Percentiles rank a stretch among this genome's conserved stretches.
Evolutionary conservation across 2,329 filamentous ascomycete genomes (phyloP).

Genomic region (Apiospora pterosperma): DNA sequence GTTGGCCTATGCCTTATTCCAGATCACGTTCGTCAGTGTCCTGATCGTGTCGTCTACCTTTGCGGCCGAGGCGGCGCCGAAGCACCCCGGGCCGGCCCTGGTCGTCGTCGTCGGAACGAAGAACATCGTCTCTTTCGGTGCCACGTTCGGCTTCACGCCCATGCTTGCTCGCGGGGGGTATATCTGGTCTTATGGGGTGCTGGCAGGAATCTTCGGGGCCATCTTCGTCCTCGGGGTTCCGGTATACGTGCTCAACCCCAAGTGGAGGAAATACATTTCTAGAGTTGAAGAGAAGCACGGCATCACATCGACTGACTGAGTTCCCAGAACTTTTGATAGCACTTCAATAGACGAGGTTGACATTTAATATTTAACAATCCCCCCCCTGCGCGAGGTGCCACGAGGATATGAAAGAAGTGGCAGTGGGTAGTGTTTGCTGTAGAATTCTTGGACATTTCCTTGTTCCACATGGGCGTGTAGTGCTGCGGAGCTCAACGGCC

Average conservation of each 20-base stretch:
- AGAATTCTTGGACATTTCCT: too few relatives aligned
- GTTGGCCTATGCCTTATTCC: constrained; percentile 26
- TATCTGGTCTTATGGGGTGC: constrained; percentile 14
- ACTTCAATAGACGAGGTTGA: not conserved
- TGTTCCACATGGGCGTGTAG: not conserved
- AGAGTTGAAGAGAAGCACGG: not conserved
- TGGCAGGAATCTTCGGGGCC: constrained; percentile 13
- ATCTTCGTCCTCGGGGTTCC: constrained; percentile 20
- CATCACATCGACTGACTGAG: not conserved
- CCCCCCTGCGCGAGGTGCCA: not conserved
- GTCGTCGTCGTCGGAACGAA: constrained; percentile 30
- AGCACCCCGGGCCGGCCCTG: constrained; percentile 29
- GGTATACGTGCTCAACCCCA: constrained; percentile 17
- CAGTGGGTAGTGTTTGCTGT: too few relatives aligned
- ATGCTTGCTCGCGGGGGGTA: constrained; percentile 23
- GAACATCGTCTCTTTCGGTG: constrained; percentile 31
- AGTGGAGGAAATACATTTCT: constrained; percentile 1
- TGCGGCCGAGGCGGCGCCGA: constrained; percentile 29
- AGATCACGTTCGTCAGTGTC: constrained; percentile 24
- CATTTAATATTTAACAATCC: not conserved
- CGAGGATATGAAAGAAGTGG: not conserved
- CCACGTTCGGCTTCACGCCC: constrained; percentile 26
- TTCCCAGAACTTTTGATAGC: too few relatives aligned
- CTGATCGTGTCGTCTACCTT: constrained; percentile 28
- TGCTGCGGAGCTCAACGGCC: not conserved